Percentiles rank a stretch among this genome's conserved stretches.
Evolutionary conservation across 2,329 filamentous ascomycete species (phyloP).

Genomic region (Teratosphaeria pseudoeucalypti): DNA sequence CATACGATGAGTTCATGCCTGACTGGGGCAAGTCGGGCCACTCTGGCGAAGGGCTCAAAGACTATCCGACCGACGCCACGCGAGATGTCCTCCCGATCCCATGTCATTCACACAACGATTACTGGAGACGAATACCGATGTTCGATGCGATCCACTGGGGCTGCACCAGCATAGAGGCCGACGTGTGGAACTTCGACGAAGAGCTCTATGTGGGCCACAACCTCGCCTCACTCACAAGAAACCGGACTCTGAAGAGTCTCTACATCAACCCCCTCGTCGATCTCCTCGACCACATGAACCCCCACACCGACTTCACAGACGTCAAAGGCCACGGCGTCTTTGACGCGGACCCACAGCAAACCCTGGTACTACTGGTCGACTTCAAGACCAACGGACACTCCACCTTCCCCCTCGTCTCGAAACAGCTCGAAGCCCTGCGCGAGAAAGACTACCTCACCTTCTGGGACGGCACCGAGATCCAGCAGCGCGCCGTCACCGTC

Average conservation of each 20-base stretch:
- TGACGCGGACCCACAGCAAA: conserved; percentile 27
- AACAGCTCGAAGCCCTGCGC: conserved; percentile 50
- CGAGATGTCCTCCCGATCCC: conserved; percentile 41
- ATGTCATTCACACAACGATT: conserved; percentile 63
- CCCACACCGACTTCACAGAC: conserved; percentile 36
- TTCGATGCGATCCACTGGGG: conserved; percentile 50
- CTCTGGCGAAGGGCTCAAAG: conserved; percentile 23
- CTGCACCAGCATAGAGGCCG: conserved; percentile 57
- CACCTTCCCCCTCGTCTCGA: conserved; percentile 44
- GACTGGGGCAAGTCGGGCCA: conserved; percentile 34
- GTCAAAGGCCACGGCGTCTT: conserved; percentile 43
- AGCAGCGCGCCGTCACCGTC: conserved; percentile 52
- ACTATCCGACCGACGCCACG: conserved; percentile 30
- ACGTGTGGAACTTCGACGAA: conserved; percentile 52
- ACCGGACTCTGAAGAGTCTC: conserved; percentile 50
- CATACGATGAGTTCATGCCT: conserved; percentile 21
- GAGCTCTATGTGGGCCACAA: conserved; percentile 57
- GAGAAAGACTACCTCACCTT: conserved; percentile 42
- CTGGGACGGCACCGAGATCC: conserved; percentile 41
- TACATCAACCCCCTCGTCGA: conserved; percentile 56
- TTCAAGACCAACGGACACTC: conserved; percentile 50
- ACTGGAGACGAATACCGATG: conserved; percentile 54
- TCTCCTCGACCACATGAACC: conserved; percentile 47
- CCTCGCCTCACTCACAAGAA: conserved; percentile 40
- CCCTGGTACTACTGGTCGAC: conserved; percentile 56